A percentile compares a stretch with the other conserved stretches of the same genome.
These are phyloP conservation scores for Geotrichum citri-aurantii DNA, from an alignment of 1,139 yeast genomes.

Conservation along the genomic window DNA sequence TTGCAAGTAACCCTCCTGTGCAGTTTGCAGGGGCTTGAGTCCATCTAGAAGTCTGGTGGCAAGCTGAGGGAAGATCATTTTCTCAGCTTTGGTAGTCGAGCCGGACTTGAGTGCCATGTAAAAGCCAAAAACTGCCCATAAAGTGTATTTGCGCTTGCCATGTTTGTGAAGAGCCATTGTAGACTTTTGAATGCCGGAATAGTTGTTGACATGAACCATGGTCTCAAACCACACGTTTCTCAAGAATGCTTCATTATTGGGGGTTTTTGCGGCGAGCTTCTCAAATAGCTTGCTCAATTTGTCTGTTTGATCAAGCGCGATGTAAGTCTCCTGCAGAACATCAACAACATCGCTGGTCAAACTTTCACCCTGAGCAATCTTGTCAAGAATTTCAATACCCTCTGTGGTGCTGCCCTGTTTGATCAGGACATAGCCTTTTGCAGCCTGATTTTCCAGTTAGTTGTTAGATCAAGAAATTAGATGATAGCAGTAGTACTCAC, in stretches of 20 bases:
- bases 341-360: constrained; percentile 50
- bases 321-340: constrained; percentile 33
- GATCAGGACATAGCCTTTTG: constrained; percentile 43
- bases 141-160: constrained; percentile 35
- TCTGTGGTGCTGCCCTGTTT: constrained; percentile 43
- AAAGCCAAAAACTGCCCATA: constrained; percentile 44
- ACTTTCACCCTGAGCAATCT: constrained; percentile 46
- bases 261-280: constrained; percentile 41
- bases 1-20: constrained; percentile 57
- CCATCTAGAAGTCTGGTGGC: constrained; percentile 51
- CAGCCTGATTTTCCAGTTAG: constrained; percentile 37
- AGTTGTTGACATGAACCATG: constrained; percentile 31
- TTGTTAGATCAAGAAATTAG: constrained; percentile 4
- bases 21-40: constrained; percentile 41
- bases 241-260: constrained; percentile 28
- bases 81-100: constrained; percentile 38
- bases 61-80: constrained; percentile 48
- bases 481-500: constrained; percentile 24
- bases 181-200: constrained; percentile 34
- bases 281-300: constrained; percentile 42
- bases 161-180: constrained; percentile 30
- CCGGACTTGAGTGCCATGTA: constrained; percentile 29
- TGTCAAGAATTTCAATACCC: constrained; percentile 42
- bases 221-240: constrained; percentile 33
- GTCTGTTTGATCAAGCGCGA: constrained; percentile 9